Evolutionary conservation across 306 rosid species (phyloP).

Genomic region (Pyrus pyrifolia): DNA sequence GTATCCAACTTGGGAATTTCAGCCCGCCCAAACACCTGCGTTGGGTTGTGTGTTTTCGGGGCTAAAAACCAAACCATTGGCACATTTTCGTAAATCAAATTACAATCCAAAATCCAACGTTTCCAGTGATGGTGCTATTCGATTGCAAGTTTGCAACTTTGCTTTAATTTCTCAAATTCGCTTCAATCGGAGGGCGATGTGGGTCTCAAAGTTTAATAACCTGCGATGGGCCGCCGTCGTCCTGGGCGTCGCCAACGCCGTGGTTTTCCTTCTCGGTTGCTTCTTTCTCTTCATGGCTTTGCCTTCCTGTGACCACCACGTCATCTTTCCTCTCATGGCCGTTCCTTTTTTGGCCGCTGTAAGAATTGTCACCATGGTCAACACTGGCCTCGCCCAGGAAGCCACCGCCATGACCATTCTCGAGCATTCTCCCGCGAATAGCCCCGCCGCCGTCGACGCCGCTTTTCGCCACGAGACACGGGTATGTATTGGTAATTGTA

Average conservation of each 20-base stretch:
- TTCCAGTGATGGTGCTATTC: too few species aligned
- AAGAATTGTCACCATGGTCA: slow-evolving; percentile 42
- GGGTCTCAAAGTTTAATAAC: slow-evolving; percentile 22
- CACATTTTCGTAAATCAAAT: too few species aligned
- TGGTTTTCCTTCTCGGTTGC: slow-evolving; percentile 24
- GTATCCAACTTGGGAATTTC: too few species aligned
- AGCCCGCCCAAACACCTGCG: too few species aligned
- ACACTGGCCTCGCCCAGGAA: slow-evolving; percentile 50
- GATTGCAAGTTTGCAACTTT: too few species aligned
- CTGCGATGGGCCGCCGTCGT: slow-evolving; percentile 30
- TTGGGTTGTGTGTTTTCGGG: too few species aligned
- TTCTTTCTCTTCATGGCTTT: slow-evolving; percentile 19
- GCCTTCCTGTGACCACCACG: slow-evolving; percentile 26
- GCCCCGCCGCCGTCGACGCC: slow-evolving; percentile 16
- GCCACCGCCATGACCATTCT: slow-evolving; percentile 55
- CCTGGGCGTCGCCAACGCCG: slow-evolving; percentile 25
- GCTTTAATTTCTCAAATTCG: too few species aligned
- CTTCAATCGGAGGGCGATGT: slow-evolving; percentile 10
- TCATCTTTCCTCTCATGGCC: slow-evolving; percentile 22
- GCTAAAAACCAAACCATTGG: too few species aligned
- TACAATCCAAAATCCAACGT: too few species aligned
- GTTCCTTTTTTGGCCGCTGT: slow-evolving; percentile 33
- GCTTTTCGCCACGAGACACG: slow-evolving; percentile 45
- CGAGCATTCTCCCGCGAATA: slow-evolving; percentile 20
- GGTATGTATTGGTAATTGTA: slow-evolving; percentile 20